Base-by-base conservation (phyloP, 148 eudicot genomes). In the Rheum nobile region DNA sequence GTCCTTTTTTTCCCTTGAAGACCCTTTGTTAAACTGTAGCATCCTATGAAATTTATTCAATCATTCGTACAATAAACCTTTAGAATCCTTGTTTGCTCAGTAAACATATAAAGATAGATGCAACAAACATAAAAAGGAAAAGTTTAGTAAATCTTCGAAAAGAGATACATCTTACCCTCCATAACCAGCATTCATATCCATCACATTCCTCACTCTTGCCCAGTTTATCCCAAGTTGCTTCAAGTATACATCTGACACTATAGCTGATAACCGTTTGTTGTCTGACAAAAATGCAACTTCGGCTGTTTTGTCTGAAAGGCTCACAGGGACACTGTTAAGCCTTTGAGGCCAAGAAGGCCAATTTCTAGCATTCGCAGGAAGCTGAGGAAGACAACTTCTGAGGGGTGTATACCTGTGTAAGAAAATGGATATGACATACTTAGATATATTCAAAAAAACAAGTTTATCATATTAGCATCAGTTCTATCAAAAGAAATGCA, bases 321-420 rank as follows among this genome's bases (percentile, higher is more conserved):
- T 79, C 47, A 72, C 71, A 59, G 99, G 97, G 67, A 65, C 82
- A 52, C 80, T 78, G 26, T 54, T 85, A 72, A 95, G 96, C 85
- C 99, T 90, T 73, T 87, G 42, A 24, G 97, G 99, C 99, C 99
- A 95, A 37, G 84, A 54, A 47, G 97, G 97, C 99, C 99, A 92
- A 42, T 74, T 76, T 50, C 76, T 71, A 1, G 80, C 82, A 75
- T 84, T 76, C 12, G 69, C 65, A 3, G 92, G 88, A 71, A 92
- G 88, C 63, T 81, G 85, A 19, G 80, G 79, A 75, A 95, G 89
- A 81, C 99, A 95, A 75, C 83, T 78, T 54, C 86, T 87, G 24
- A 95, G 89, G 44, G 88, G 97, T 21, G 77, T 67, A 76, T 95
- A 92, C 98, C 98, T 95, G 80, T 65, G 41, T 21, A 74, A 79